Evolutionary conservation across 305 asterid species (phyloP).

Genomic region (Fraxinus greggii): DNA sequence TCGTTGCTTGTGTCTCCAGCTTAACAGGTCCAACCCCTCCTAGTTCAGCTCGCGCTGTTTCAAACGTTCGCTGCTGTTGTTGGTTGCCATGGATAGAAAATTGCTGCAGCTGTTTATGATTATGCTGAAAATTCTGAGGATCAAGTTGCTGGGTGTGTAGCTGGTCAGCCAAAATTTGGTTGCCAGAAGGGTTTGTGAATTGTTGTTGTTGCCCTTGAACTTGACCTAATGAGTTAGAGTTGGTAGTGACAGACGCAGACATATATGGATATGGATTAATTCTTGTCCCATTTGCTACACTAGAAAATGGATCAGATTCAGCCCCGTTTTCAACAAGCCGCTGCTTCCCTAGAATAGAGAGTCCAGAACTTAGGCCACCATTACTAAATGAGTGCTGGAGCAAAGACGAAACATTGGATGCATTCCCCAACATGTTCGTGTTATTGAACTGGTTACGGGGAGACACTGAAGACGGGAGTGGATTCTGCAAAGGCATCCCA

Average conservation of each 20-base stretch:
- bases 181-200: slow-evolving; percentile 48
- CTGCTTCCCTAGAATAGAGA: slow-evolving; percentile 62
- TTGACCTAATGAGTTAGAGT: slow-evolving; percentile 51
- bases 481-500: background rate
- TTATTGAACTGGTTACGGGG: slow-evolving; percentile 56
- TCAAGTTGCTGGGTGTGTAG: slow-evolving; percentile 65
- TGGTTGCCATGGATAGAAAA: slow-evolving; percentile 50
- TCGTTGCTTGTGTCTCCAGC: slow-evolving; percentile 58
- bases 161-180: slow-evolving; percentile 60
- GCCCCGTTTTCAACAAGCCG: slow-evolving; percentile 60
- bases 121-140: slow-evolving; percentile 53
- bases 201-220: slow-evolving; percentile 69
- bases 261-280: slow-evolving; percentile 56
- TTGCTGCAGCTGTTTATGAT: slow-evolving; percentile 63
- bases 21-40: slow-evolving; percentile 63
- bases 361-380: slow-evolving; percentile 65
- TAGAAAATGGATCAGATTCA: slow-evolving; percentile 61
- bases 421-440: slow-evolving; percentile 63
- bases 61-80: slow-evolving; percentile 59
- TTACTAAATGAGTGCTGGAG: slow-evolving; percentile 81
- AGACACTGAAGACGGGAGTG: slow-evolving; percentile 52
- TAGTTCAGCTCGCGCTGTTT: slow-evolving; percentile 55
- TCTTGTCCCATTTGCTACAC: slow-evolving; percentile 64
- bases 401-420: slow-evolving; percentile 63
- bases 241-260: slow-evolving; percentile 48